These are phyloP conservation scores for Colletotrichum endophyticum DNA, from an alignment of 2,329 filamentous ascomycete species.

Conservation along the genomic window DNA sequence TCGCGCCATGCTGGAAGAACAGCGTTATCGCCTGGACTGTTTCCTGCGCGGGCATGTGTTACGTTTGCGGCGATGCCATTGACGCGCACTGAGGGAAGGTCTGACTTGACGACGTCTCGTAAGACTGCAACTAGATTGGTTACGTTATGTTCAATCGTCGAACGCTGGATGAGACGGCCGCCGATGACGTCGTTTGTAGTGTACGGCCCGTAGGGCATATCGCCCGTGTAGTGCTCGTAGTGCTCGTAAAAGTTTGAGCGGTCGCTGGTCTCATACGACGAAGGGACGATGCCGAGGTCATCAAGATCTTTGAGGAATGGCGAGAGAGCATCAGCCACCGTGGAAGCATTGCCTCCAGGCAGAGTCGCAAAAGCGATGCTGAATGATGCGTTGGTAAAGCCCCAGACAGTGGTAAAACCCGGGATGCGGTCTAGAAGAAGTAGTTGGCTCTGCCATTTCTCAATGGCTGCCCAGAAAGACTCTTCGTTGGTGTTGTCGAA, in stretches of 20 bases:
- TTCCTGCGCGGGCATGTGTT: neutral
- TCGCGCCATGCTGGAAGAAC: conserved; percentile 24
- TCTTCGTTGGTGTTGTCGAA: conserved; percentile 32
- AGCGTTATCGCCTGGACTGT: conserved; percentile 12
- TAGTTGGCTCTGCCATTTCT: neutral
- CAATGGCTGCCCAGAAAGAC: neutral
- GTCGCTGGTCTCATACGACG: neutral
- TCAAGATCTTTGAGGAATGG: neutral
- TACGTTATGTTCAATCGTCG: neutral
- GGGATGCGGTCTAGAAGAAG: neutral
- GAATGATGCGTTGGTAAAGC: neutral
- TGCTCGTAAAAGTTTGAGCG: neutral
- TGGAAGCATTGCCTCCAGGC: neutral
- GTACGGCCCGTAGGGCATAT: conserved; percentile 36
- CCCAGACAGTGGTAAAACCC: neutral
- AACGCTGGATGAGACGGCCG: neutral
- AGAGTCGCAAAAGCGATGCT: neutral
- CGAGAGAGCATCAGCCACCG: neutral
- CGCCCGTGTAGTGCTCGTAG: conserved; percentile 40
- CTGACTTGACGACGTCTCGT: neutral
- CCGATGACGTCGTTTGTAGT: neutral
- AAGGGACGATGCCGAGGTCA: neutral
- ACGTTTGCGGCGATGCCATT: conserved; percentile 11
- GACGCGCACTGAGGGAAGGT: neutral
- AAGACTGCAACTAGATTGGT: neutral